Evolutionary conservation across 1,139 yeast species (phyloP).

Genomic region (Kazachstania sp.): DNA sequence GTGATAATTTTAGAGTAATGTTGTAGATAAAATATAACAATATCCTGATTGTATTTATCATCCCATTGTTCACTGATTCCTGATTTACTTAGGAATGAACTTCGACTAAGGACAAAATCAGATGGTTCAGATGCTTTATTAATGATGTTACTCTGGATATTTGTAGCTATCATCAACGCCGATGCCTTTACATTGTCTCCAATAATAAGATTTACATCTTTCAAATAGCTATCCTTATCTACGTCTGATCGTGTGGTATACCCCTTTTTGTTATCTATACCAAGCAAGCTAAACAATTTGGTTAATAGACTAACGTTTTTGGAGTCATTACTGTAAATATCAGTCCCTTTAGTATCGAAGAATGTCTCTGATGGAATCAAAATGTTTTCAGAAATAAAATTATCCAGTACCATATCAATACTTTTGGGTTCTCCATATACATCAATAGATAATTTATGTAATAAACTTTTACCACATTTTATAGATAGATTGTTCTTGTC

Average conservation of each 20-base stretch:
- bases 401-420: slow-evolving; percentile 33
- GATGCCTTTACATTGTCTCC: slow-evolving; percentile 11
- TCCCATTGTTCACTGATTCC: slow-evolving; percentile 11
- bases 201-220: slow-evolving; percentile 14
- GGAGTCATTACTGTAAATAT: background rate
- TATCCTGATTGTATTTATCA: slow-evolving; percentile 11
- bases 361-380: slow-evolving; percentile 28
- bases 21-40: slow-evolving; percentile 18
- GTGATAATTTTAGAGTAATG: slow-evolving; percentile 14
- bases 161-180: slow-evolving; percentile 8
- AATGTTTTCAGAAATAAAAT: slow-evolving; percentile 24
- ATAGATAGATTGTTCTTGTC: slow-evolving; percentile 19
- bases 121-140: slow-evolving; percentile 16
- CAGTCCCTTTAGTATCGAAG: background rate
- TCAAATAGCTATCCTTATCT: slow-evolving; percentile 13
- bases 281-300: slow-evolving; percentile 11
- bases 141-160: slow-evolving; percentile 13
- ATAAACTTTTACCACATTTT: slow-evolving; percentile 23
- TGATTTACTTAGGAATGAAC: slow-evolving; percentile 14
- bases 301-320: background rate
- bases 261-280: slow-evolving; percentile 1
- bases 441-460: slow-evolving; percentile 25
- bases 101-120: slow-evolving; percentile 18
- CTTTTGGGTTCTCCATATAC: slow-evolving; percentile 32
- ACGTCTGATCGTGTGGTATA: slow-evolving; percentile 14